A percentile compares a stretch with the other conserved stretches of the same genome.
Evolutionary conservation across 225 moss, liverwort and hornwort species (phyloP).

Genomic region (Physcomitrium patens): DNA sequence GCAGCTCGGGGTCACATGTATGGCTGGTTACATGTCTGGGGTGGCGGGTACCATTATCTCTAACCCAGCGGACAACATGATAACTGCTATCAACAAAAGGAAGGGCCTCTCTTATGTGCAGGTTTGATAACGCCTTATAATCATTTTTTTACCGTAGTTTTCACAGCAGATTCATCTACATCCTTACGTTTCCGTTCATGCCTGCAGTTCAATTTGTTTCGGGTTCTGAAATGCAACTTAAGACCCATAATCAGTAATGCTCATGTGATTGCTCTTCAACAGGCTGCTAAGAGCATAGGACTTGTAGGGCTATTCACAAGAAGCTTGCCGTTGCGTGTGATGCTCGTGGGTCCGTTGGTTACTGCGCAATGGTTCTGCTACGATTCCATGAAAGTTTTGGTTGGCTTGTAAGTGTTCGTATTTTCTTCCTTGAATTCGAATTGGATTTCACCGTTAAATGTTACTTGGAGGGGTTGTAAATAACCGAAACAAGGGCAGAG

Average conservation of each 20-base stretch:
- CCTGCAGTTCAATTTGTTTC: too few relatives aligned
- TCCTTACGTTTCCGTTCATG: too few relatives aligned
- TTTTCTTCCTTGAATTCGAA: not conserved
- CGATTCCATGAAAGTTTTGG: conserved; percentile 56
- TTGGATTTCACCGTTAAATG: too few relatives aligned
- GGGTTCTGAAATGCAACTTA: too few relatives aligned
- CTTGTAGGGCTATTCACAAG: conserved; percentile 63
- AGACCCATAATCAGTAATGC: not conserved
- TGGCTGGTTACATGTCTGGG: conserved; percentile 66
- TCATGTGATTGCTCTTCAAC: conserved; percentile 14
- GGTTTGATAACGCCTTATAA: conserved; percentile 25
- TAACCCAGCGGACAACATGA: conserved; percentile 71
- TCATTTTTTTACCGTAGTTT: too few relatives aligned
- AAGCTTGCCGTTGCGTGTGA: conserved; percentile 70
- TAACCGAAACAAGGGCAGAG: too few relatives aligned
- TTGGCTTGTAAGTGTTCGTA: conserved; percentile 58
- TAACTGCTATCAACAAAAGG: conserved; percentile 60
- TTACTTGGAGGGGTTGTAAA: too few relatives aligned
- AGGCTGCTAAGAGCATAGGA: conserved; percentile 62
- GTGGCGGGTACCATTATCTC: conserved; percentile 60
- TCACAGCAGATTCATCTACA: too few relatives aligned
- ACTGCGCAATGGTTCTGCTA: conserved; percentile 70
- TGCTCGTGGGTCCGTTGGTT: conserved; percentile 71
- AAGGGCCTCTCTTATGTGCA: conserved; percentile 53
- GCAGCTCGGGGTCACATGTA: conserved; percentile 66